Evolutionary conservation across 1,139 yeast genomes (phyloP).

Genomic region (Hyphopichia khmerensis): DNA sequence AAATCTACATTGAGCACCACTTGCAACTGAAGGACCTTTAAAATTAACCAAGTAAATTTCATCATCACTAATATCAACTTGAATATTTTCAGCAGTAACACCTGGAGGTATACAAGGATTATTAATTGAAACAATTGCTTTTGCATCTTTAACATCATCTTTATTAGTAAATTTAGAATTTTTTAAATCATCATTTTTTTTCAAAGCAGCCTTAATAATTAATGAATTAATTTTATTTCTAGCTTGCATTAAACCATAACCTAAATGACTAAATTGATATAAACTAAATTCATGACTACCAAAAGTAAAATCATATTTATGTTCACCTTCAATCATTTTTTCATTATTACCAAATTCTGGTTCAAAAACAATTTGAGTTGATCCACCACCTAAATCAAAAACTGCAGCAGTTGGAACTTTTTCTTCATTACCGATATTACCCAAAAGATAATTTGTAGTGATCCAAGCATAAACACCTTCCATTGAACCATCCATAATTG

Average conservation of each 20-base stretch:
- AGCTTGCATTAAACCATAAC: conserved; percentile 94
- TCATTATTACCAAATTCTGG: conserved; percentile 66
- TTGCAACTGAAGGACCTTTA: conserved; percentile 59
- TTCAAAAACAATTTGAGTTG: conserved; percentile 97
- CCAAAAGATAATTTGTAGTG: conserved; percentile 87
- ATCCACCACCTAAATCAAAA: conserved; percentile 97
- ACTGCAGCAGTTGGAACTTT: conserved; percentile 89
- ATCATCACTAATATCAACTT: conserved; percentile 51
- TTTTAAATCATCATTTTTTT: conserved; percentile 22
- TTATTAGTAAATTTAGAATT: conserved; percentile 32
- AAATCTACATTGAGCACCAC: conserved; percentile 75
- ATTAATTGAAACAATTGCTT: conserved; percentile 41
- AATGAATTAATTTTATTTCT: conserved; percentile 74
- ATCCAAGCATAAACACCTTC: conserved; percentile 99
- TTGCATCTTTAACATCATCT: conserved; percentile 39
- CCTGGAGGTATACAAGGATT: conserved; percentile 93
- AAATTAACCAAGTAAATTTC: conserved; percentile 64
- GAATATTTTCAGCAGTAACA: conserved; percentile 49
- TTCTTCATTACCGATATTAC: conserved; percentile 79
- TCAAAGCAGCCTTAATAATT: conserved; percentile 51
- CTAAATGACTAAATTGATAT: conserved; percentile 93
- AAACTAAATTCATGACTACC: conserved; percentile 80
- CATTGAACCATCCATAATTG: conserved; percentile 93
- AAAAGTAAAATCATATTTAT: conserved; percentile 74
- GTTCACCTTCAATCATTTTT: conserved; percentile 81